Percentiles rank a stretch among this genome's conserved stretches.
Conservation (phyloP, 2,329 filamentous ascomycete genomes). For the Cladosporium sp. region DNA sequence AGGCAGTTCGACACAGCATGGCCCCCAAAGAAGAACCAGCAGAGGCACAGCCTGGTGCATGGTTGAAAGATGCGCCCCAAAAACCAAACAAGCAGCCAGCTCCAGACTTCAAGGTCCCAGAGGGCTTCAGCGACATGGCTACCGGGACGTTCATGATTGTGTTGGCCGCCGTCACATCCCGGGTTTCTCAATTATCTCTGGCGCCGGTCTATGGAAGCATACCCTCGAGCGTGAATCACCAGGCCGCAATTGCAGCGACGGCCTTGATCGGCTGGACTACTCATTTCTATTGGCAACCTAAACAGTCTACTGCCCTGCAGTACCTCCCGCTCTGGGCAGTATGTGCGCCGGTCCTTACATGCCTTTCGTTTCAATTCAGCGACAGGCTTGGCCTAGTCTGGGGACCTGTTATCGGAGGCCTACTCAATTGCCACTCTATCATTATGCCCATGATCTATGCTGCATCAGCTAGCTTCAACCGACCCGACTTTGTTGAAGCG, state of each 20-base stretch:
- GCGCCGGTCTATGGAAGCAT: slow-evolving; percentile 87
- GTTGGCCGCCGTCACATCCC: slow-evolving; percentile 61
- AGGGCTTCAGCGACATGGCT: slow-evolving; percentile 32
- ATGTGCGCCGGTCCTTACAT: slow-evolving; percentile 70
- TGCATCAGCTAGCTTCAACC: slow-evolving; percentile 27
- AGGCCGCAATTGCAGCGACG: slow-evolving; percentile 57
- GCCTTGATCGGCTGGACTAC: slow-evolving; percentile 69
- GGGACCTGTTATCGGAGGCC: slow-evolving; percentile 73
- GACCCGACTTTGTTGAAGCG: slow-evolving; percentile 6
- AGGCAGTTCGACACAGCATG: neutral
- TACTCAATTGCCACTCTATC: slow-evolving; percentile 60
- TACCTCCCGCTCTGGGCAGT: slow-evolving; percentile 70
- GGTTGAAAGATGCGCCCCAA: neutral
- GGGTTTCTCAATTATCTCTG: slow-evolving; percentile 69
- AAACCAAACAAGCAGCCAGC: neutral
- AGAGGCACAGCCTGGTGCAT: neutral
- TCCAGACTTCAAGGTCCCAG: neutral
- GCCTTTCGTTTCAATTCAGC: slow-evolving; percentile 65
- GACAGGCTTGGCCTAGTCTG: slow-evolving; percentile 60
- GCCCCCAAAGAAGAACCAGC: neutral
- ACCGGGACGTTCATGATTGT: neutral
- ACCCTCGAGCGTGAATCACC: slow-evolving; percentile 69
- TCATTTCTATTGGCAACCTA: slow-evolving; percentile 44
- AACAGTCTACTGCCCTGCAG: slow-evolving; percentile 39
- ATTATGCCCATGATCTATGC: slow-evolving; percentile 38